Conservation (phyloP, 2,329 filamentous ascomycete species). For the Calonectria pseudoreteaudii region DNA sequence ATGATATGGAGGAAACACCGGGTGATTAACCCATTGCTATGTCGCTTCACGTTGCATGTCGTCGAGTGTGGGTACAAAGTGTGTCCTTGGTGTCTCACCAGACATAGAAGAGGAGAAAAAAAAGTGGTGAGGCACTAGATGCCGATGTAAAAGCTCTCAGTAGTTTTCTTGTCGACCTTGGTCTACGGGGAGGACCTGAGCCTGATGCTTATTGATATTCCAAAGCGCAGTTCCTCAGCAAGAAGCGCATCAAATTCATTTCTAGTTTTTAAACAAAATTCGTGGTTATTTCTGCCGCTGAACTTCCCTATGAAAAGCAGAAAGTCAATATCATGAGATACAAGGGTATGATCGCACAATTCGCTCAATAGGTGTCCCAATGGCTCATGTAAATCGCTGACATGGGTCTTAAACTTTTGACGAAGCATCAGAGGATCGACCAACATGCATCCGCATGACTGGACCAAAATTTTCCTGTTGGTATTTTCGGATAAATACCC, state of each 20-base stretch:
- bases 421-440: not conserved
- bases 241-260: not conserved
- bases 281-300: not conserved
- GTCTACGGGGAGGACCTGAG: not conserved
- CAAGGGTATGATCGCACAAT: not conserved
- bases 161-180: not conserved
- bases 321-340: not conserved
- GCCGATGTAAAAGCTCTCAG: not conserved
- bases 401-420: constrained; percentile 6
- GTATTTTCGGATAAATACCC: constrained; percentile 9
- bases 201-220: not conserved
- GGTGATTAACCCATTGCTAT: not conserved
- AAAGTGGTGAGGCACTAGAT: not conserved
- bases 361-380: not conserved
- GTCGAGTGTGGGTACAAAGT: not conserved
- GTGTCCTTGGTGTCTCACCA: not conserved
- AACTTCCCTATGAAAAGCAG: not conserved
- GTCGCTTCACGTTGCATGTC: not conserved
- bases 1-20: not conserved
- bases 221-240: not conserved
- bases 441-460: not conserved
- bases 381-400: not conserved
- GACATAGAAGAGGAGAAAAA: not conserved
- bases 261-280: not conserved
- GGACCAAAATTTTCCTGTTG: not conserved